Evolutionary conservation across 2,329 filamentous ascomycete species (phyloP), one percentile per base, ranked within the genome.

Genomic region (Pseudocercospora vitis): DNA sequence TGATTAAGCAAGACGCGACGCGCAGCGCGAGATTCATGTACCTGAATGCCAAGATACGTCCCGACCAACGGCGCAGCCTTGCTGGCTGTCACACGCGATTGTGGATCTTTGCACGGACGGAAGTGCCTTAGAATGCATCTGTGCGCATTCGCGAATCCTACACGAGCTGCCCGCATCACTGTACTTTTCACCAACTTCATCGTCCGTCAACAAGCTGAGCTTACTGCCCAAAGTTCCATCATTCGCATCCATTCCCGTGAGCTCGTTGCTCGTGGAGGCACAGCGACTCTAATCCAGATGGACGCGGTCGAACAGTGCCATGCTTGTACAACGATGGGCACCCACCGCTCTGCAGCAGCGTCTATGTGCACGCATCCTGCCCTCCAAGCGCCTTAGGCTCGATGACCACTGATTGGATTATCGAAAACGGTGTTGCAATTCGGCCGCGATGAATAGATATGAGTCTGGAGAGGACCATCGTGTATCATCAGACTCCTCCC

Each of bases 291-390:
- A 18, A 21, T 58, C 48, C 31, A 50, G 31, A 39, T 52, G 48
- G 5, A 8, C 14, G 35, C 55, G 50, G 2, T 58, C 56, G 16
- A 53, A 55, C 63, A 1, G 63, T 69, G 31, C 71, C 71, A 26
- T 73, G 71, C 63, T 78, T 77, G 63, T 82, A 83, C 80, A 79
- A 82, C 49, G 75, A 78, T 55, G 74, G 74, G 65, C 80, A 82
- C 7, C 68, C 64, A 33, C 76, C 76, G 4, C 70, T 63, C 58
- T 73, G 70, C 63, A 81, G 78, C 59, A 80, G 78, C 47, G 73
- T 71, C 33, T 74, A 71, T 28, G 74, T 72, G 62, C 77, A 80
- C 21, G 68, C 70, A 35, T 68, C 70, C 61, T 79, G 81, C 54
- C 79, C 77, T 18, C 72, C 65, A 21, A 80, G 73, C 12, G 75